Base-by-base conservation (phyloP, 371 early-diverging fungal genomes). In the Mucor velutinosus region DNA sequence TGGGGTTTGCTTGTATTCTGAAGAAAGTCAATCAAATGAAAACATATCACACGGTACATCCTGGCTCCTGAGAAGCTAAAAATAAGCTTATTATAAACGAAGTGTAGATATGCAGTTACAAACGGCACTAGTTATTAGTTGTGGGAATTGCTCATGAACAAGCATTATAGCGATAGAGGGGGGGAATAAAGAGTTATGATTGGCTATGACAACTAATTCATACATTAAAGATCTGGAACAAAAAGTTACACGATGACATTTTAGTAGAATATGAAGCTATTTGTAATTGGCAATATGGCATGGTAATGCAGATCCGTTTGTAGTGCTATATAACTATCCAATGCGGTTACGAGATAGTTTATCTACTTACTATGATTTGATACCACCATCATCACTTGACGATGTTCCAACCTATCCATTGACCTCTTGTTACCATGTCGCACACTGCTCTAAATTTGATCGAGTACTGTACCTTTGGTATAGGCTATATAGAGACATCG, bases 151-250 rank as follows among this genome's bases (percentile, higher is more conserved):
- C 57, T 57, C 64, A 57, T 64, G 64, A 41, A 57, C 21, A 25
- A 12, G 23, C 51, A 51, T 23, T 8, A 51, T 29, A 55, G 57
- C 27, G 21, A 25, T 14, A 56, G 12, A 35, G 29, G 1, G 29
- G 1, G 4, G 33, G 4, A n/a, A 21, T 29, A 2, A 37, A 4
- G 4, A 1, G 19, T 11, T 64, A 5, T 64, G 64, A 64, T 64
- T 64, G 64, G 64, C 58, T 64, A 64, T 64, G 64, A 64, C 64
- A 57, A 12, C 5, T 56, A 29, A 15, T 63, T 55, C 14, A 64
- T 64, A 64, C 64, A 33, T 35, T 29, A 0, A 33, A 33, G 32
- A 35, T 58, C 30, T 58, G 29, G 58, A 58, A 32, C 33, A 45
- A 58, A 32, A 58, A 32, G 58, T 30, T 35, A 39, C 33, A 59